phyloP scores from a whole-genome alignment of 2,329 filamentous ascomycete genomes.

The Diaporthe vexans region DNA sequence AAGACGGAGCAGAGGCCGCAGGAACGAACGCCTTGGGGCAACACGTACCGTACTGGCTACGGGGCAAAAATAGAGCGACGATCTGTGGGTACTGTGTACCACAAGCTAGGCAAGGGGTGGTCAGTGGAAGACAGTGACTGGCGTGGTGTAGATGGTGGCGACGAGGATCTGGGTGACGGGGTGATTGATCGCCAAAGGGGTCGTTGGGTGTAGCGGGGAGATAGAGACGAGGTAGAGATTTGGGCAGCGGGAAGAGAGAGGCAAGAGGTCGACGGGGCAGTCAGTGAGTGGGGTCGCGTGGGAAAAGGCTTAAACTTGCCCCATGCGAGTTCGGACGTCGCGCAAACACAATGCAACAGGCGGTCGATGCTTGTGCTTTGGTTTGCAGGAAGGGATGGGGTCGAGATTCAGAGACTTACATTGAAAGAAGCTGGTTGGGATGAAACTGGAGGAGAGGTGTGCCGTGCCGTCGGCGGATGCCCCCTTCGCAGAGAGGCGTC shows the following conservation, averaged over 20 bases:
- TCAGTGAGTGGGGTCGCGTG: conserved; percentile 4
- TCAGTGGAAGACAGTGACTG: conserved; percentile 35
- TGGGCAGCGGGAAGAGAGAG: conserved; percentile 8
- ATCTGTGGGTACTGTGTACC: conserved; percentile 31
- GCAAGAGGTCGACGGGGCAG: not conserved
- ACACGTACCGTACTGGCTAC: conserved; percentile 30
- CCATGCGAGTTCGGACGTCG: conserved; percentile 28
- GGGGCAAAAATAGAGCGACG: conserved; percentile 33
- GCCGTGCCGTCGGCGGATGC: conserved; percentile 32
- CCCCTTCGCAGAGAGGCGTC: conserved; percentile 2
- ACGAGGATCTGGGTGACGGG: conserved; percentile 23
- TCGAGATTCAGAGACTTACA: conserved; percentile 30
- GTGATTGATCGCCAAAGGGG: conserved; percentile 33
- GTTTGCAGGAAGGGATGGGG: conserved; percentile 1
- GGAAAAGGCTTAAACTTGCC: conserved; percentile 26
- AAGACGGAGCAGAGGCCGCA: conserved; percentile 26
- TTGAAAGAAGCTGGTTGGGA: conserved; percentile 37
- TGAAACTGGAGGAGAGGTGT: conserved; percentile 38
- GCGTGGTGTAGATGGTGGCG: not conserved
- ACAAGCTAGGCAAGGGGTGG: conserved; percentile 29
- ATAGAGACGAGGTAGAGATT: conserved; percentile 7
- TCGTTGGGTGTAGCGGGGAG: conserved; percentile 15
- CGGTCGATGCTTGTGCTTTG: conserved; percentile 31
- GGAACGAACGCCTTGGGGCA: conserved; percentile 1
- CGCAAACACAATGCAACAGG: conserved; percentile 11